These are phyloP conservation scores for Pilobolus umbonatus DNA, from an alignment of 192 early-diverging fungal genomes.

Conservation along the genomic window DNA sequence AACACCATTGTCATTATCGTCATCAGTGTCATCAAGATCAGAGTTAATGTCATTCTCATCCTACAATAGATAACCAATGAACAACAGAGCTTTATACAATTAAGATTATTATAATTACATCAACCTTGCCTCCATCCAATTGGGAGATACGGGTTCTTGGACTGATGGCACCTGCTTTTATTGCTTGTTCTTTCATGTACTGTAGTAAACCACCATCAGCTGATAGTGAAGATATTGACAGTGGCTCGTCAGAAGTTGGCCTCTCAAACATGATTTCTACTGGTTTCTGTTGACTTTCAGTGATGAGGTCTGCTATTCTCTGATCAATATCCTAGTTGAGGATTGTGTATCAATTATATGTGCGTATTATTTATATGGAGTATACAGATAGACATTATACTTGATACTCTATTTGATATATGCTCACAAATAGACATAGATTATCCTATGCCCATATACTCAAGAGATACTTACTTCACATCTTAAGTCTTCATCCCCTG, in stretches of 20 bases:
- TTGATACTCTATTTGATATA: too few relatives aligned
- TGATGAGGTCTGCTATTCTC: conserved; percentile 47
- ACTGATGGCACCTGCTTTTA: conserved; percentile 23
- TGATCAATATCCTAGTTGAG: conserved; percentile 51
- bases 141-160: conserved; percentile 24
- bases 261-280: conserved; percentile 38
- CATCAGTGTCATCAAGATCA: conserved; percentile 67
- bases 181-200: conserved; percentile 21
- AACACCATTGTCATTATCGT: conserved; percentile 54
- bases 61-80: background rate
- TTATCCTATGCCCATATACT: background rate
- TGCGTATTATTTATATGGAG: background rate
- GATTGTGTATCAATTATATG: conserved; percentile 3
- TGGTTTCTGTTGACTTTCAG: conserved; percentile 11
- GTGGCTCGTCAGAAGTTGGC: conserved; percentile 22
- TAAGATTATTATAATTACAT: conserved; percentile 17
- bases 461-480: conserved; percentile 17
- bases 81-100: background rate
- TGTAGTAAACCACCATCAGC: conserved; percentile 23
- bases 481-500: conserved; percentile 31
- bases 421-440: background rate
- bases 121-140: conserved; percentile 33
- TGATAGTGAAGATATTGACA: conserved; percentile 23
- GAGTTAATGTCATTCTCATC: conserved; percentile 64
- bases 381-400: too few relatives aligned